phyloP scores from a whole-genome alignment of 2,329 filamentous ascomycete species.

The Tolypocladium tundrense region DNA sequence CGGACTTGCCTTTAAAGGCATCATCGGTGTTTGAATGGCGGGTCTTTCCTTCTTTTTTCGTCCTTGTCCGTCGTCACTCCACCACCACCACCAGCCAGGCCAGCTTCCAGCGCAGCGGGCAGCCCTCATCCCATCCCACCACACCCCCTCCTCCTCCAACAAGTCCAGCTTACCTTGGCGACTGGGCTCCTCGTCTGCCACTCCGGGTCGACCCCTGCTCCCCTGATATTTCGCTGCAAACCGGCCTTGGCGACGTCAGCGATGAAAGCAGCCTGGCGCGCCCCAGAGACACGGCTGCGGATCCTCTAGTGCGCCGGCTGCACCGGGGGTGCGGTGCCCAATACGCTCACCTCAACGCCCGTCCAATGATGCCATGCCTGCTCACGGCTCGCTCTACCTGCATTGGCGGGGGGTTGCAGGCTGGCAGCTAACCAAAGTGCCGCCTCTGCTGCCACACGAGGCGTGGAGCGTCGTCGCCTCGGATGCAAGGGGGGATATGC shows the following conservation, averaged over 20 bases:
- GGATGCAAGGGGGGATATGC: background rate
- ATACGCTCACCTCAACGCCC: background rate
- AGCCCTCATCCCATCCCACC: background rate
- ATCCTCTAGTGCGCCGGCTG: background rate
- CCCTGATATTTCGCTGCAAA: background rate
- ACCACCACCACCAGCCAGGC: background rate
- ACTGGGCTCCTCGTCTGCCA: background rate
- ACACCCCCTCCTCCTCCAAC: background rate
- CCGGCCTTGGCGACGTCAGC: background rate
- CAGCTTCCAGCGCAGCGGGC: background rate
- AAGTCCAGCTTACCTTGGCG: background rate
- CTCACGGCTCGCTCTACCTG: background rate
- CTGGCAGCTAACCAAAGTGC: background rate
- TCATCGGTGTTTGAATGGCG: background rate
- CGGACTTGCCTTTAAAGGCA: background rate
- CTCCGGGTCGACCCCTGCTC: background rate
- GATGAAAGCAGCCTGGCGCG: background rate
- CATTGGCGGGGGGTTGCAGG: background rate
- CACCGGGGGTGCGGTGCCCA: background rate
- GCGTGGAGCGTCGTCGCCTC: background rate
- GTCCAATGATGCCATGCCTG: background rate
- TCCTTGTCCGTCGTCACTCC: background rate
- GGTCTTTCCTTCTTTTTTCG: background rate
- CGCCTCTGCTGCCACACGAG: background rate
- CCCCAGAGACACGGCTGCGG: conserved; percentile 1